Conservation (phyloP, 371 early-diverging fungal genomes). For the Globomyces sp. region DNA sequence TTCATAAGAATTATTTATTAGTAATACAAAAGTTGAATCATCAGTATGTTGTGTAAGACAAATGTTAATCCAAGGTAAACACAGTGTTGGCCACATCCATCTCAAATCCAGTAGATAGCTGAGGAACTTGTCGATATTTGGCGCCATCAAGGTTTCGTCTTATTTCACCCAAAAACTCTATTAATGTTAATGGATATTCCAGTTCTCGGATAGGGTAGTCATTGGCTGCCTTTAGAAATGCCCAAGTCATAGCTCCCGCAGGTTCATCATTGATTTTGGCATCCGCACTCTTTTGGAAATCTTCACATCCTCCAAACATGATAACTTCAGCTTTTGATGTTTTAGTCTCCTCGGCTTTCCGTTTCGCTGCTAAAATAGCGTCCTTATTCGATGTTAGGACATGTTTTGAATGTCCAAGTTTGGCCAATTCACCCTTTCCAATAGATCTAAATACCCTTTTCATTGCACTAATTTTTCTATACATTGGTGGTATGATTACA, state of each 20-base stretch:
- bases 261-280: conserved; percentile 42
- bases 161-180: conserved; percentile 70
- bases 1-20: too few relatives aligned
- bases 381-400: conserved; percentile 26
- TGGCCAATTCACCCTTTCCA: background rate
- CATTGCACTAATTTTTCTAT: conserved; percentile 22
- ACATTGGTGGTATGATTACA: conserved; percentile 26
- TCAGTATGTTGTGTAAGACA: too few relatives aligned
- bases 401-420: conserved; percentile 28
- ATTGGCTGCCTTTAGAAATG: conserved; percentile 61
- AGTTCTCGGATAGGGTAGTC: conserved; percentile 45
- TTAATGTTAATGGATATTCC: conserved; percentile 52
- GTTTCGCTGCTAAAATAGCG: background rate
- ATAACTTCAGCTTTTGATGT: conserved; percentile 32
- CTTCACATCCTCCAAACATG: conserved; percentile 71
- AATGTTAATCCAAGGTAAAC: conserved; percentile 5
- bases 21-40: too few relatives aligned
- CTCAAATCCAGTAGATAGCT: conserved; percentile 63
- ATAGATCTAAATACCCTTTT: conserved; percentile 17
- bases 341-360: conserved; percentile 6
- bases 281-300: conserved; percentile 90
- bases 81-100: conserved; percentile 23
- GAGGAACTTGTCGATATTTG: conserved; percentile 77
- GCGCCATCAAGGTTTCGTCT: conserved; percentile 62
- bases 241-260: conserved; percentile 82